Base-by-base conservation (phyloP, 805 yeast species). In the Candida anglica region DNA sequence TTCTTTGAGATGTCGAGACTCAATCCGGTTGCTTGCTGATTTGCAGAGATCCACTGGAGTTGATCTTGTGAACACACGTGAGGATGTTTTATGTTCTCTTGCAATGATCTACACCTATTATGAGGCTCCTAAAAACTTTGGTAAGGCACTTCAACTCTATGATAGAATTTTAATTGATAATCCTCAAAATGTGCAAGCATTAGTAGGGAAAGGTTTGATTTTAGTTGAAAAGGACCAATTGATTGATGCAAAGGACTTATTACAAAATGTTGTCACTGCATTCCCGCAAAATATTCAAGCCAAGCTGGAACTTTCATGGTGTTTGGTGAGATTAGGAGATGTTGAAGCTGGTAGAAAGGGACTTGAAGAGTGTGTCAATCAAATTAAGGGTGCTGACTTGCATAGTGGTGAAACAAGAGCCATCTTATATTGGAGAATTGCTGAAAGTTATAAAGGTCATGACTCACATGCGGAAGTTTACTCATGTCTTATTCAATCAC, bases 121-220 rank as follows among this genome's bases (percentile, higher is more conserved):
- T 49, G 96, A 91, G 53, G 84, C 97, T 0, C 98, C 98, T 8
- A 87, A 87, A 56, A 85, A 91, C 57, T 86, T 77, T 49, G 67
- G 75, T 2, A 68, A 80, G 17, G 98, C 98, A 0, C 51, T 82
- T 19, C 76, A 75, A 31, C 56, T 88, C 11, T 93, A 82, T 55
- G 82, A 83, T 23, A 61, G 66, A 16, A 76, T 88, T 3, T 63
- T 86, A 17, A 42, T 40, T 13, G 48, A 47, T 3, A 63, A 60
- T 37, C 69, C 72, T 4, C 47, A 55, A 4, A 76, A 79, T 45
- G 58, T 71, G 4, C 70, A 69, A 30, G 95, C 96, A 0, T 67
- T 74, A 36, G 71, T 89, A 25, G 98, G 98, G 9, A 85, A 82
- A 52, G 94, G 93, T 2, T 62, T 84, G 44, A 84, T 93, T 41